These are phyloP conservation scores for Plasmodium cynomolgi DNA, from an alignment of 169 alveolate species.

Conservation along the genomic window DNA sequence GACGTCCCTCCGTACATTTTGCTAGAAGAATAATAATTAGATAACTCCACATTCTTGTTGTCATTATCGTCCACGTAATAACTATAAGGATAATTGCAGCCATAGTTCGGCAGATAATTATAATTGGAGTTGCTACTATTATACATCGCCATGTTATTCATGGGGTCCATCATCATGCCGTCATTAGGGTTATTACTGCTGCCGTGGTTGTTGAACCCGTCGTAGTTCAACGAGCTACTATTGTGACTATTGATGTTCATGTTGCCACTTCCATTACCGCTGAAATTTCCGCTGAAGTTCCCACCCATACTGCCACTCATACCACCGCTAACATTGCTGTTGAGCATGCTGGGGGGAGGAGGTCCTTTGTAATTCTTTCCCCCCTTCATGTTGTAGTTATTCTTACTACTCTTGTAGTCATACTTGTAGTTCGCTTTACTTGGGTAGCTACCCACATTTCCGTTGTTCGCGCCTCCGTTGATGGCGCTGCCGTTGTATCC, in stretches of 20 bases:
- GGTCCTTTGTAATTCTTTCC: neutral
- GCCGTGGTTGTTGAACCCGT: neutral
- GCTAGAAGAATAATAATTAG: constrained; percentile 22
- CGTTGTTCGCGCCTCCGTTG: neutral
- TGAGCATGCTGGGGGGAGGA: neutral
- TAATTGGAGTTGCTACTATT: constrained; percentile 14
- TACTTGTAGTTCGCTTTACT: neutral
- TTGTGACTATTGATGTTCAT: neutral
- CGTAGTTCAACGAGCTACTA: neutral
- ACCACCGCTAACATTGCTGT: neutral
- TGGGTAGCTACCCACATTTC: neutral
- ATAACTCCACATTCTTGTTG: constrained; percentile 22
- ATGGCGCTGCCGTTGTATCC: neutral
- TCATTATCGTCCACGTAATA: constrained; percentile 58
- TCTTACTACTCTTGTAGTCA: neutral
- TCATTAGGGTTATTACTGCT: neutral
- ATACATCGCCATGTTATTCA: constrained; percentile 43
- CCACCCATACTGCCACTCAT: neutral
- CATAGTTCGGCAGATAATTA: constrained; percentile 26
- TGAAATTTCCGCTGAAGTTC: neutral
- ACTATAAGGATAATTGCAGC: constrained; percentile 24
- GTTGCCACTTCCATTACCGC: neutral
- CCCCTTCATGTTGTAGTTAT: neutral
- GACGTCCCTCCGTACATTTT: constrained; percentile 16
- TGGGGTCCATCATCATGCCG: constrained; percentile 1